Base-by-base conservation (phyloP, 257 asterid species). In the Dorcoceras hygrometricum region DNA sequence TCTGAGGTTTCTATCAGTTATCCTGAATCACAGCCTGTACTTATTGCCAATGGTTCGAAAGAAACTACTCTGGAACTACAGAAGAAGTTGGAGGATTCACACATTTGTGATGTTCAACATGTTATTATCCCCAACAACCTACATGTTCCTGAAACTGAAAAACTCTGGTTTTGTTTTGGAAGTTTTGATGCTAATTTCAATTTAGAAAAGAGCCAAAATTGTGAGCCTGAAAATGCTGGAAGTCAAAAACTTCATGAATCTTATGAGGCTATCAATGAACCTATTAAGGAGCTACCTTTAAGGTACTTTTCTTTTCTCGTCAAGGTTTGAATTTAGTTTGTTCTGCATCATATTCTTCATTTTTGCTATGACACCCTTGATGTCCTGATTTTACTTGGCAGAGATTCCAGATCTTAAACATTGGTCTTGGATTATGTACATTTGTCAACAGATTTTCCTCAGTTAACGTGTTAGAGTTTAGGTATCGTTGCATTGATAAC, bases 121-220 rank as follows among this genome's bases (percentile, higher is more conserved):
- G 98, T 92, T 71, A 82, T 87, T 74, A 84, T 92, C 22, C 98
- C 98, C 18, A 78, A 75, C 74, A 96, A 92, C 71, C 86, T 89
- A 36, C 98, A 92, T 75, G 92, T 87, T 34, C 96, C 96, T 59
- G 91, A 84, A 69, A 82, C 83, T 72, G 90, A 86, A 68, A 89
- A 89, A 64, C 97, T 92, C 71, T 95, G 96, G 70, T 92, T 92
- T 70, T 78, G 91, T 77, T 92, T 92, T 80, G 98, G 98, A 81
- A 92, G 97, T 75, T 92, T 92, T 71, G 97, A 86, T 72, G 78
- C 89, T 68, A 76, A 83, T 78, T 83, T 86, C 75, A 90, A 80
- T 11, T 73, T 85, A 73, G 84, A 79, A 34, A 51, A 86, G 70
- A 77, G 77, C 77, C 72, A 71, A 64, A 78, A 75, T 60, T 78